These are phyloP conservation scores for Suillus fuscotomentosus DNA, from an alignment of 768 basidiomycete species.

Conservation along the genomic window DNA sequence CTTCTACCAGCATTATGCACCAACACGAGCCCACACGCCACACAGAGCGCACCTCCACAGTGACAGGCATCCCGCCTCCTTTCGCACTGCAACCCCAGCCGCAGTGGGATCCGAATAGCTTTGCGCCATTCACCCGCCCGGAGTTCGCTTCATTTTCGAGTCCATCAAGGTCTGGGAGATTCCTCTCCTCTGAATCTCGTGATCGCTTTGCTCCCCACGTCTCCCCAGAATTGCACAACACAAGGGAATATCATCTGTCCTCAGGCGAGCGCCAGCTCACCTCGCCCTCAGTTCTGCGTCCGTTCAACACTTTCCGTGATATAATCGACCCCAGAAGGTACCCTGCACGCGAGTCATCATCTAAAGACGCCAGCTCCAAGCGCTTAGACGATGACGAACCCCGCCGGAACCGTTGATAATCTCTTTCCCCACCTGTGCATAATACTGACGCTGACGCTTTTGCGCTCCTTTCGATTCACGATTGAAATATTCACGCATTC, in stretches of 20 bases:
- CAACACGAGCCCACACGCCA: conserved; percentile 22
- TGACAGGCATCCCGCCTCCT: conserved; percentile 44
- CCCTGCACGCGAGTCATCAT: conserved; percentile 14
- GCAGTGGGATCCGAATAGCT: conserved; percentile 55
- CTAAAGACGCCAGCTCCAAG: conserved; percentile 13
- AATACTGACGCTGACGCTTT: conserved; percentile 1
- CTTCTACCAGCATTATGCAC: conserved; percentile 14
- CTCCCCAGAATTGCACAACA: conserved; percentile 12
- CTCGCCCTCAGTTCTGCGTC: conserved; percentile 5
- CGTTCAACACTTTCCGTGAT: conserved; percentile 14
- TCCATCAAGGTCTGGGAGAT: conserved; percentile 32
- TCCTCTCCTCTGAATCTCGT: conserved; percentile 15
- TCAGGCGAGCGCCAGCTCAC: conserved; percentile 14
- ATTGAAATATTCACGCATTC: conserved; percentile 20
- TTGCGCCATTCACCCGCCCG: conserved; percentile 37
- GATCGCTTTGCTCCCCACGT: conserved; percentile 15
- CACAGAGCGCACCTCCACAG: conserved; percentile 11
- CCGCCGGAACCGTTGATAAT: conserved; percentile 14
- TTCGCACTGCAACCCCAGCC: conserved; percentile 67
- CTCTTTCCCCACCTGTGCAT: conserved; percentile 18
- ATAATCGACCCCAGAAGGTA: conserved; percentile 15
- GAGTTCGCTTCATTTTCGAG: conserved; percentile 33
- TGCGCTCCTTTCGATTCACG: conserved; percentile 15
- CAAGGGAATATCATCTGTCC: conserved; percentile 13
- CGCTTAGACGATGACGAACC: conserved; percentile 19